Base-by-base conservation (phyloP, 495 filamentous ascomycete species). In the Hypoxylon lienhwacheense region DNA sequence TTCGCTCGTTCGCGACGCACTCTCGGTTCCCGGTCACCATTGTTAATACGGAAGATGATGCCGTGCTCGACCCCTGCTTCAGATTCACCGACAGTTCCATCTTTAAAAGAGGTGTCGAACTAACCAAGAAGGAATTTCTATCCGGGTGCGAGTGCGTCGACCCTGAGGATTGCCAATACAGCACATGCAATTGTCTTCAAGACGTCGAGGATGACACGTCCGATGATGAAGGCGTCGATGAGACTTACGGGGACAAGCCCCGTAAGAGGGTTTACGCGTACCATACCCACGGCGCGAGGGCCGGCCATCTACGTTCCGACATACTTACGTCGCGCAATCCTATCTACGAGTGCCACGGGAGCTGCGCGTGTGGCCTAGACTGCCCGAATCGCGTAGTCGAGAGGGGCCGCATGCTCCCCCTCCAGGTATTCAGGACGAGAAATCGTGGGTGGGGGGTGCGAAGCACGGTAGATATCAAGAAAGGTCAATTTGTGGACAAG, bases 341-440 rank as follows among this genome's bases (percentile, higher is more conserved):
- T 8, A 92, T 97, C 34, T 89, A 86, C 62, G 93, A 98, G 67
- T 98, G 93, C 66, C 89, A 89, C 62, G 61, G 70, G 0, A 76
- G 72, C 12, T 98, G 92, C 66, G 72, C 66, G 14, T 96, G 93
- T 59, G 72, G 74, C 0, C 58, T 59, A 0, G 46, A 73, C 24
- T 98, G 93, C 56, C 87, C 85, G 25, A 96, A 91, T 56, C 74
- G 87, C 2, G 85, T 93, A 1, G 89, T 96, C 0, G 86, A 92
- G 59, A 76, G 81, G 21, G 93, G 93, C 0, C 76, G 93, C 1
- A 80, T 77, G 25, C 74, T 97, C 1, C 77, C 81, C 0, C 67
- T 97, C 4, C 80, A 93, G 61, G 89, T 97, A 19, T 98, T 97
- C 67, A 78, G 86, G 52, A 95, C 91, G 0, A 66, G 71, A 3